These are phyloP conservation scores for Phytopythium delawarense DNA, from an alignment of 352 stramenopile species.

Conservation along the genomic window DNA sequence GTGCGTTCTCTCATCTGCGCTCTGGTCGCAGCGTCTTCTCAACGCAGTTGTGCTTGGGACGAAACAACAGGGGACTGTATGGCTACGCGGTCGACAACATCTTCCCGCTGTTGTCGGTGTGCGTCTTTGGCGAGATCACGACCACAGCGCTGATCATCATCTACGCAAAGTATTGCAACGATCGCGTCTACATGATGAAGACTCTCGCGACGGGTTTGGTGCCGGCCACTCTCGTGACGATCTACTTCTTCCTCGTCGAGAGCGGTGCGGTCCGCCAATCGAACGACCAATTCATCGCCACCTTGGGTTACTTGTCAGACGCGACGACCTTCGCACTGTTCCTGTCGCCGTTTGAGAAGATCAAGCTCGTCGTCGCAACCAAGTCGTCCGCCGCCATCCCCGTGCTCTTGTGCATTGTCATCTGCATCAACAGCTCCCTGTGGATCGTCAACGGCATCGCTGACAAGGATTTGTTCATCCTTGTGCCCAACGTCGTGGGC, in stretches of 20 bases:
- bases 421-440: conserved; percentile 42
- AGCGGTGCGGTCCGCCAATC: conserved; percentile 6
- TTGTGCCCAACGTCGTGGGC: conserved; percentile 34
- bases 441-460: conserved; percentile 49
- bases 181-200: conserved; percentile 13
- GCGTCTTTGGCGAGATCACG: conserved; percentile 9
- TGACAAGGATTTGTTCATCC: conserved; percentile 36
- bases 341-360: conserved; percentile 24
- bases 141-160: conserved; percentile 8
- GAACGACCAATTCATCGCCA: conserved; percentile 13
- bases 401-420: conserved; percentile 37
- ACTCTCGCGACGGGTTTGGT: conserved; percentile 9
- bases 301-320: conserved; percentile 13
- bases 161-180: conserved; percentile 18
- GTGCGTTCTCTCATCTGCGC: not conserved
- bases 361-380: conserved; percentile 21
- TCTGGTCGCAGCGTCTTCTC: too few relatives aligned
- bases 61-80: conserved; percentile 17
- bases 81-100: conserved; percentile 13
- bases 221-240: conserved; percentile 9
- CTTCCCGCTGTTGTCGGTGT: conserved; percentile 14
- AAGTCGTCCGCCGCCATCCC: conserved; percentile 38
- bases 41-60: not conserved
- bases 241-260: conserved; percentile 10
- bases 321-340: conserved; percentile 21